Percentiles rank a stretch among this genome's conserved stretches.
Conservation (phyloP, 192 early-diverging fungal genomes). For the Neocallimastix lanati region DNA sequence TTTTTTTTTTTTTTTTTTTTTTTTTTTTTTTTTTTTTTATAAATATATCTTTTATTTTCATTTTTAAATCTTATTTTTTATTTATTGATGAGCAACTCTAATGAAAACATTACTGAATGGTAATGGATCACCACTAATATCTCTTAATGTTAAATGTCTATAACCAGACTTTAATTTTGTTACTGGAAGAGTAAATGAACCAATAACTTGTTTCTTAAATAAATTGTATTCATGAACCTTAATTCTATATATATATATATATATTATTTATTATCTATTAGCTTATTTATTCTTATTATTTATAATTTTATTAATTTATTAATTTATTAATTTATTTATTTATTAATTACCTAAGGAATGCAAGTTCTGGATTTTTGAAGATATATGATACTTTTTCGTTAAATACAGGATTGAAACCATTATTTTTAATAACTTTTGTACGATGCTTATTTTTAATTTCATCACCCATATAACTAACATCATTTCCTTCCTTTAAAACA, state of each 20-base stretch:
- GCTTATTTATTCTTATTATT: too few relatives aligned
- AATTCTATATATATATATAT: background rate
- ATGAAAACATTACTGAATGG: background rate
- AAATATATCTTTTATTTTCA: too few relatives aligned
- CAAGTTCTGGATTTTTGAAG: slow-evolving; percentile 13
- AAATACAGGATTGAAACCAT: slow-evolving; percentile 38
- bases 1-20: too few relatives aligned
- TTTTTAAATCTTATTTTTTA: too few relatives aligned
- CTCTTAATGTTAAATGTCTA: background rate
- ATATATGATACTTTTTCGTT: slow-evolving; percentile 22
- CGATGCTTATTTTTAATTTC: slow-evolving; percentile 17
- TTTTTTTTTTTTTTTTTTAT: too few relatives aligned
- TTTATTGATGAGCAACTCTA: background rate
- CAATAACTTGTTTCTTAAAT: background rate
- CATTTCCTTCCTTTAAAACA: background rate
- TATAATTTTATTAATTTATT: too few relatives aligned
- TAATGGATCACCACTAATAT: background rate
- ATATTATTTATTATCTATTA: too few relatives aligned
- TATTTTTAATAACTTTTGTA: slow-evolving; percentile 28
- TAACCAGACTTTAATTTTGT: background rate
- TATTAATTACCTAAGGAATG: slow-evolving; percentile 20
- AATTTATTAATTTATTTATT: too few relatives aligned
- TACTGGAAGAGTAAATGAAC: background rate
- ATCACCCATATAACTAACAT: slow-evolving; percentile 3
- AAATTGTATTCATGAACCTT: background rate